Evolutionary conservation across 1,139 yeast species (phyloP), one percentile per base, ranked within the genome.

Genomic region (Hyphopichia wangnamkhiaoensis): DNA sequence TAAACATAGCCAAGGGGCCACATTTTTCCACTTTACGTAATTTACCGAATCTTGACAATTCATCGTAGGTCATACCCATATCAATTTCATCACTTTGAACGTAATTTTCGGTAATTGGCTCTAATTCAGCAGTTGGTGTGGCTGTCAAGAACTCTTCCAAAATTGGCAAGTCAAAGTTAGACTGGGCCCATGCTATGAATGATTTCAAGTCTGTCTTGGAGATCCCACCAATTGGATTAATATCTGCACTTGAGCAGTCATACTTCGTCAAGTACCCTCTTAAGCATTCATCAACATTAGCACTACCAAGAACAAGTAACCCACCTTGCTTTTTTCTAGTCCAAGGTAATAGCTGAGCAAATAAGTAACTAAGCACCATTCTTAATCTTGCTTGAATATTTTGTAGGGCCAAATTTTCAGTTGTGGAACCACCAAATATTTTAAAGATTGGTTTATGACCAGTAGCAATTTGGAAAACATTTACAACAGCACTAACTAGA

Each of bases 1-100:
- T 71, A 59, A 93, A 93, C 95, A 89, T 88, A 6, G 95, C 87
- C 56, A 85, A 85, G 3, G 98, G 98, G 1, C 99, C 99, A 63
- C 96, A 88, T 63, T 91, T 90, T 37, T 88, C 90, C 37, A 93
- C 84, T 63, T 93, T 93, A 48, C 99, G 79, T 46, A 93, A 74
- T 43, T 84, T 76, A n/a, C 99, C 99, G 68, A 93, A 91, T 12
- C 85, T 71, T 24, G 96, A 84, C 42, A 93, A 75, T 58, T 93
- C 98, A 47, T 90, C 96, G 56, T 93, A 93, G 0, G 96, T 86
- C 85, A 94, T 85, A 1, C 99, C 99, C 98, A 93, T 93, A 59
- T 93, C 99, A 7, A 80, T 82, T 61, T 93, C 99, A 61, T 93
- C 99, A 34, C 95, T 86, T 63, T 93, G 99, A 12, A 90, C 95